Evolutionary conservation across 495 filamentous ascomycete genomes (phyloP), one percentile per base, ranked within the genome.

Genomic region (Daldinia bambusicola): DNA sequence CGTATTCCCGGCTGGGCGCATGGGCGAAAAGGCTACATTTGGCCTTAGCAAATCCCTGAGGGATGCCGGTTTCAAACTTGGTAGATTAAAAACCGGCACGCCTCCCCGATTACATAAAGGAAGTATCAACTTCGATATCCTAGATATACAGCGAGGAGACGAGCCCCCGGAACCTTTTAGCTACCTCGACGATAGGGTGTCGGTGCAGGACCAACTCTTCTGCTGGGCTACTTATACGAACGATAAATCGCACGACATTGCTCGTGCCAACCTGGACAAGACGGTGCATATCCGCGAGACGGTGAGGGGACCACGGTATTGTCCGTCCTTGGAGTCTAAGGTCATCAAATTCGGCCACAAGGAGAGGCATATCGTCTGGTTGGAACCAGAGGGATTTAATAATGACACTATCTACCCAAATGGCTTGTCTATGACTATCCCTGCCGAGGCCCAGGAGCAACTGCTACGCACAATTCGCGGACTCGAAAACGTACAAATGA

Each of bases 261-360:
- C 97, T 65, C 88, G 92, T 55, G 87, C 85, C 12, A 97, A 98
- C 76, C 86, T 99, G 16, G 89, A 95, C 76, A 94, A 97, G 77
- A 93, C 92, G 4, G 90, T 99, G 32, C 96, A 99, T 78, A 98
- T 99, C 71, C 89, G 96, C 6, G 95, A 99, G 80, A 94, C 94
- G 0, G 93, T 99, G 38, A 93, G 93, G 74, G 95, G 95, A 0
- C 95, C 95, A 2, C 85, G 95, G 60, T 99, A 99, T 75, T 99
- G 95, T 74, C 95, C 95, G 0, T 98, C 95, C 0, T 83, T 99
- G 12, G 95, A 99, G 78, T 93, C 94, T 26, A 99, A 99, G 79
- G 85, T 99, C 53, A 92, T 98, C 40, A 89, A 93, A 12, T 99
- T 99, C 77, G 83, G 84, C 16, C 81, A 93, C 62, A 93, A 91